phyloP scores from a whole-genome alignment of 2,329 filamentous ascomycete genomes.

The Colletotrichum magnum region DNA sequence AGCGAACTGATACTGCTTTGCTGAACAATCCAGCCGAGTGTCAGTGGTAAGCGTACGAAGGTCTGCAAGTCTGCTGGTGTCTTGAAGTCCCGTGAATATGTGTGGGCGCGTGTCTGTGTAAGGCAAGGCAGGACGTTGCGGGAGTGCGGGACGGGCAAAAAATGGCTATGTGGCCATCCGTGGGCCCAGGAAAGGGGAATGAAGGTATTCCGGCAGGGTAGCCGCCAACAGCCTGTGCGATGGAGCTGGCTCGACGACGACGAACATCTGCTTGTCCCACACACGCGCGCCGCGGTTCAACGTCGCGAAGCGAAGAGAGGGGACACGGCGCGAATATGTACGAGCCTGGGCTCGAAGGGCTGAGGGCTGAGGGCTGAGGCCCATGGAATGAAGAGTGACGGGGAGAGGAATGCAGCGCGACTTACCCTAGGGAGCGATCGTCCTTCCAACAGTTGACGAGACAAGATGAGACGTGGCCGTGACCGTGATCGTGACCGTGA shows the following conservation, averaged over 20 bases:
- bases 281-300: conserved; percentile 16
- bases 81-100: conserved; percentile 1
- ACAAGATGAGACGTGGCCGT: conserved; percentile 12
- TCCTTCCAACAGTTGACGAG: conserved; percentile 9
- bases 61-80: neutral
- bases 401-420: conserved; percentile 23
- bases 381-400: conserved; percentile 35
- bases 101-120: neutral
- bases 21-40: conserved; percentile 18
- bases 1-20: conserved; percentile 19
- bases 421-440: conserved; percentile 30
- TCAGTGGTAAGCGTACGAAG: conserved; percentile 14
- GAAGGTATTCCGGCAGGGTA: conserved; percentile 31
- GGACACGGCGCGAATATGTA: conserved; percentile 27
- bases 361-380: conserved; percentile 20
- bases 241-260: conserved; percentile 11
- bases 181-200: conserved; percentile 26
- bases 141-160: conserved; percentile 7
- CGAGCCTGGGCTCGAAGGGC: conserved; percentile 15
- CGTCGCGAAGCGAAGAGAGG: conserved; percentile 16
- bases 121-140: conserved; percentile 4
- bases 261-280: conserved; percentile 5
- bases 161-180: conserved; percentile 31
- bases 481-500: conserved; percentile 5
- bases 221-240: conserved; percentile 33